Evolutionary conservation across 2,329 filamentous ascomycete genomes (phyloP), one percentile per base, ranked within the genome.

Genomic region (Fusarium guadeloupense): DNA sequence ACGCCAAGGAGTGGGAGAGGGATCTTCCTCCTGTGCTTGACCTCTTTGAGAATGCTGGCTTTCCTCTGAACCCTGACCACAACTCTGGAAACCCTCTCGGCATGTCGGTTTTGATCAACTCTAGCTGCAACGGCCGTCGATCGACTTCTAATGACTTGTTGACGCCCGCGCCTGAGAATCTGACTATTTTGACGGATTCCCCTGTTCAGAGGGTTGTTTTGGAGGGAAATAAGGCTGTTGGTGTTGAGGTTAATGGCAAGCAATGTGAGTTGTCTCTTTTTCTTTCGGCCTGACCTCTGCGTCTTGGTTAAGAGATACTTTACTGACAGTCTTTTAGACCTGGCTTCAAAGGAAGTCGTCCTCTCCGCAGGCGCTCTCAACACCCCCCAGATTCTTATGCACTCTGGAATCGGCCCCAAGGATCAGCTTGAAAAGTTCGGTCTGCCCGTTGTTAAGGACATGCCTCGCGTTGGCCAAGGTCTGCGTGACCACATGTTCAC

Each of bases 11-110:
- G 53, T 83, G 78, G 76, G 83, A 86, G 68, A 73, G 71, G 17
- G 81, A 83, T 48, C 55, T 85, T 4, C 67, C 74, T 6, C 73
- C 74, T 1, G 62, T 82, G 26, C 68, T 83, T 35, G 78, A 84
- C 54, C 70, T 78, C 7, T 82, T 83, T 34, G 76, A 82, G 53
- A 69, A 82, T 31, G 75, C 77, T 20, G 84, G 84, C 0, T 75
- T 81, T 30, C 72, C 77, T 0, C 59, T 80, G 16, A 87, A 87
- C 56, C 75, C 76, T 0, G 85, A 87, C 59, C 77, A 84, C 33
- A 87, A 88, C 59, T 82, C 80, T 8, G 85, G 85, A 0, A 78
- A 87, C 64, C 84, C 83, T 0, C 75, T 87, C 25, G 86, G 86
- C 4, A 79, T 87, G 72, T 78, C 78, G 2, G 71, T 81, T 37